Evolutionary conservation across 1,284 basidiomycete genomes (phyloP), one percentile per base, ranked within the genome.

Genomic region (Austroboletus niveus): DNA sequence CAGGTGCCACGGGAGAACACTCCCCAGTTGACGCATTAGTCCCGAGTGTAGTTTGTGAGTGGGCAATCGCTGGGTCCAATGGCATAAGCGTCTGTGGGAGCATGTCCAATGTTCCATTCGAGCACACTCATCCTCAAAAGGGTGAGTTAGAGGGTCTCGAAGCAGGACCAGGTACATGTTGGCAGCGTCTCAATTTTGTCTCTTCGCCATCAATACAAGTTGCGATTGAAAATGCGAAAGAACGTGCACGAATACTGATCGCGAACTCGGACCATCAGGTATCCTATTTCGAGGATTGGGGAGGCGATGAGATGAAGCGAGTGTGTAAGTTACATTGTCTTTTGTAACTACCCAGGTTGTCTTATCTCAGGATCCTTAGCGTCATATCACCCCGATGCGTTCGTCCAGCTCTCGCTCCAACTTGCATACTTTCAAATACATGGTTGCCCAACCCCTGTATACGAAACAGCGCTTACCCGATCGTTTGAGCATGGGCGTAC

Each of bases 401-500:
- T 85, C 70, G 80, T 98, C 49, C 96, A 98, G 71, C 89, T 96
- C 82, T 93, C 86, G 1, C 77, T 98, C 24, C 96, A 98, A 70
- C 81, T 98, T 10, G 95, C 95, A 7, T 98, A 90, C 83, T 92
- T 89, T 72, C 82, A 81, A 60, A 84, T 85, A 36, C 89, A 87
- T 53, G 85, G 85, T 12, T 74, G 78, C 57, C 88, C 92, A 62
- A 90, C 90, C 2, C 92, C 95, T 4, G 96, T 93, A 6, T 98
- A 99, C 69, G 95, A 99, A 74, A 98, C 95, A 0, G 92, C 89
- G 0, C 81, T 94, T 29, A 98, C 96, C 2, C 81, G 94, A n/a
- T 78, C 90, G 61, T 97, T 96, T 75, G 77, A 88, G 58, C 87
- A 89, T 62, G 96, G 94, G 8, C 83, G 96, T 12, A 98, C 96